Evolutionary conservation across 768 basidiomycete species (phyloP).

Genomic region (Chlorophyllum brunneum): DNA sequence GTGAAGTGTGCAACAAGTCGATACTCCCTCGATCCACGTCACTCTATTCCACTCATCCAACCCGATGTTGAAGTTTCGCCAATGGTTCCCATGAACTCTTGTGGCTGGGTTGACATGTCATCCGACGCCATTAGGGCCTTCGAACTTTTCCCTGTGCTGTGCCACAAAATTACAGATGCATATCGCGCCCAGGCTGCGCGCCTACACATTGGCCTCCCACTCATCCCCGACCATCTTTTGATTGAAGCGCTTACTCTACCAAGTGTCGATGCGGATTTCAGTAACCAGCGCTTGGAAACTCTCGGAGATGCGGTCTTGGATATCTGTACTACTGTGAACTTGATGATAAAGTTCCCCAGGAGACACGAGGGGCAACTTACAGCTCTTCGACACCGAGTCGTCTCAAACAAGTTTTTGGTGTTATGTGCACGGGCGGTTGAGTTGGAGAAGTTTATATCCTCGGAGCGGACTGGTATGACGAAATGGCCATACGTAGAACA

Average conservation of each 20-base stretch:
- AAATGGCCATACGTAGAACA: slow-evolving; percentile 57
- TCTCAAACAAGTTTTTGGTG: slow-evolving; percentile 72
- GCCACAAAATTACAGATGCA: slow-evolving; percentile 59
- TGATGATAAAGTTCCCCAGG: slow-evolving; percentile 72
- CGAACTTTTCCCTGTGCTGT: slow-evolving; percentile 59
- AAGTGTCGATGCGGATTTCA: slow-evolving; percentile 55
- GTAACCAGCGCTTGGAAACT: slow-evolving; percentile 84
- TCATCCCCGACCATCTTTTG: slow-evolving; percentile 52
- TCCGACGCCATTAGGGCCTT: slow-evolving; percentile 47
- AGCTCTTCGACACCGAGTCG: slow-evolving; percentile 53
- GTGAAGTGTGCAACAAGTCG: slow-evolving; percentile 36
- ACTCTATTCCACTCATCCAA: neutral
- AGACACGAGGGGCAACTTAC: slow-evolving; percentile 84
- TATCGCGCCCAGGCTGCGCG: slow-evolving; percentile 56
- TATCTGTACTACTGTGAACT: slow-evolving; percentile 68
- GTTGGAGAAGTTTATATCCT: slow-evolving; percentile 60
- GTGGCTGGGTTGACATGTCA: slow-evolving; percentile 53
- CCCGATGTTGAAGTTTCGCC: slow-evolving; percentile 1
- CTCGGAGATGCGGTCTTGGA: slow-evolving; percentile 84
- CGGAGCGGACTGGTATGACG: slow-evolving; percentile 48
- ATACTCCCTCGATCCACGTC: slow-evolving; percentile 26
- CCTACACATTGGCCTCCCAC: slow-evolving; percentile 55
- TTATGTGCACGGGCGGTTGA: slow-evolving; percentile 60
- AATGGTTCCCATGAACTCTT: slow-evolving; percentile 41
- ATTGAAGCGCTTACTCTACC: slow-evolving; percentile 79